These are phyloP conservation scores for Cladosporium austrohemisphaericum DNA, from an alignment of 2,329 filamentous ascomycete genomes.

Conservation along the genomic window DNA sequence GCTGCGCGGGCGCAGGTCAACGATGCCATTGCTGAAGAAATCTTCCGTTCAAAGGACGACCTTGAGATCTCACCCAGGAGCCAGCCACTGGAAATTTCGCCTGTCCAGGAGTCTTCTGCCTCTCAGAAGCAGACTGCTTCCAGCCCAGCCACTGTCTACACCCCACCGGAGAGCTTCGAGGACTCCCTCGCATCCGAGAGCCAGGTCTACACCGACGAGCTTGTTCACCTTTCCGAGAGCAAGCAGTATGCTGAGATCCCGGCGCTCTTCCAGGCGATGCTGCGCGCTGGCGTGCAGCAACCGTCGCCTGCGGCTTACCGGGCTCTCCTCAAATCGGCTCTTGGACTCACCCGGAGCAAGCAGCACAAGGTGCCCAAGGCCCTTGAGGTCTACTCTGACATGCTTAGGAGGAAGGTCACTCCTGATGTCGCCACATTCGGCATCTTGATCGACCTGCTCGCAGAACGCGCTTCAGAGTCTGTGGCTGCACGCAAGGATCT, in stretches of 20 bases:
- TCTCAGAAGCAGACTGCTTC: constrained; percentile 23
- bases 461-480: constrained; percentile 75
- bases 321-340: constrained; percentile 77
- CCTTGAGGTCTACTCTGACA: constrained; percentile 91
- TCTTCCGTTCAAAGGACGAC: constrained; percentile 57
- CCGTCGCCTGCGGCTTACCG: constrained; percentile 90
- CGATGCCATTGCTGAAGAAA: constrained; percentile 76
- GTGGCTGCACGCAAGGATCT: constrained; percentile 67
- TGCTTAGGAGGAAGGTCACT: constrained; percentile 78
- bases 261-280: constrained; percentile 83
- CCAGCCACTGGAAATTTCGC: constrained; percentile 1
- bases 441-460: constrained; percentile 78
- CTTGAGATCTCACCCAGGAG: constrained; percentile 23
- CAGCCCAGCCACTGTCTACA: constrained; percentile 26
- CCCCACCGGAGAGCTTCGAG: constrained; percentile 29
- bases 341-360: constrained; percentile 73
- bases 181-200: constrained; percentile 60
- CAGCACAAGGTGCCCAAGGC: constrained; percentile 86
- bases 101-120: constrained; percentile 18
- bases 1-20: constrained; percentile 68
- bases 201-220: constrained; percentile 71
- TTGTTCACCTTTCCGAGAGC: constrained; percentile 67
- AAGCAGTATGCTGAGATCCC: constrained; percentile 84
- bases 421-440: constrained; percentile 85
- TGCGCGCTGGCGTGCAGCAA: constrained; percentile 72